phyloP scores from a whole-genome alignment of 805 yeast species.

The Komagataella mondaviorum region DNA sequence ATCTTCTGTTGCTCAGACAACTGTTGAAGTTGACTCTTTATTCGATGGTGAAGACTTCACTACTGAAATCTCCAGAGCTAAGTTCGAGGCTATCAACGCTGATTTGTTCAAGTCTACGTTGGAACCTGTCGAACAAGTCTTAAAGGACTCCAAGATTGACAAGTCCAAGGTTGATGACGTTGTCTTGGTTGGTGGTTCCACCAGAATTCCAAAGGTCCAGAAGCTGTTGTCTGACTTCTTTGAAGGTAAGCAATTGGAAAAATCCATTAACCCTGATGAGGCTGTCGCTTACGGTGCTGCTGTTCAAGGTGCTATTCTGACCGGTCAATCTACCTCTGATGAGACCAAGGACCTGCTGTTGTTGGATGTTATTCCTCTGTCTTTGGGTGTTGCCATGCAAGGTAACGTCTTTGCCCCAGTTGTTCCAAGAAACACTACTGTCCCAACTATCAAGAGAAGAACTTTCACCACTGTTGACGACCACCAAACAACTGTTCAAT shows the following conservation, averaged over 20 bases:
- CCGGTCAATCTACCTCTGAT: slow-evolving; percentile 78
- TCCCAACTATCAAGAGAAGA: slow-evolving; percentile 98
- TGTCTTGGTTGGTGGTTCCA: slow-evolving; percentile 96
- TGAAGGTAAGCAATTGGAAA: slow-evolving; percentile 95
- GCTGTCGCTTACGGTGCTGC: slow-evolving; percentile 99
- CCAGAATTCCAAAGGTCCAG: slow-evolving; percentile 96
- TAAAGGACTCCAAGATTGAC: slow-evolving; percentile 79
- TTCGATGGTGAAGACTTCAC: slow-evolving; percentile 93
- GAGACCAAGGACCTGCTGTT: slow-evolving; percentile 92
- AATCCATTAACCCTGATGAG: slow-evolving; percentile 95
- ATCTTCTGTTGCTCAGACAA: slow-evolving; percentile 91
- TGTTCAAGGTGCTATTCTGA: slow-evolving; percentile 92
- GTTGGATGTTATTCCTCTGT: slow-evolving; percentile 95
- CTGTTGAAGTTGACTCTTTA: slow-evolving; percentile 92
- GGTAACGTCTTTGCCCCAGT: slow-evolving; percentile 99
- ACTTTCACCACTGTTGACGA: slow-evolving; percentile 98
- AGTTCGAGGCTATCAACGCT: slow-evolving; percentile 94
- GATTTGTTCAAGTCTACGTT: slow-evolving; percentile 86
- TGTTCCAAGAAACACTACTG: slow-evolving; percentile 98
- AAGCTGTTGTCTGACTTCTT: slow-evolving; percentile 91
- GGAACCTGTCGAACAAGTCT: slow-evolving; percentile 86
- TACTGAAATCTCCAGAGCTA: slow-evolving; percentile 90
- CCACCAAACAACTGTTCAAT: slow-evolving; percentile 97
- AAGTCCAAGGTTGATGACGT: slow-evolving; percentile 86
- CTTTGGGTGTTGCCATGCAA: slow-evolving; percentile 99